These are phyloP conservation scores for Dendrocalamus latiflorus DNA, from an alignment of 202 grass and related monocot species.

Conservation along the genomic window DNA sequence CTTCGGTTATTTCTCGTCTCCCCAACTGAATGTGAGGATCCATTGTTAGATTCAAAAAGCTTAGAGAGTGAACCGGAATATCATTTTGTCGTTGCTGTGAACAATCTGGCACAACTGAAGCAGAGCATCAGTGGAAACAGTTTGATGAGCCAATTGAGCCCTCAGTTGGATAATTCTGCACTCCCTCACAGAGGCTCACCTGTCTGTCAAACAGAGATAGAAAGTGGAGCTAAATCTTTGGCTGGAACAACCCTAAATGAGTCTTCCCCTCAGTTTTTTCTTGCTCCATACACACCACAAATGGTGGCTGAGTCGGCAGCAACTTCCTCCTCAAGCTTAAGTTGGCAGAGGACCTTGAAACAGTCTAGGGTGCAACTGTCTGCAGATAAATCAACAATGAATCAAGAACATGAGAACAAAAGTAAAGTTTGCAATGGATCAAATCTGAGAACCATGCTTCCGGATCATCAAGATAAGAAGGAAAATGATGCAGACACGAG, in stretches of 20 bases:
- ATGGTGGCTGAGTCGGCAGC: slow-evolving; percentile 16
- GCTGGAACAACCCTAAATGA: slow-evolving; percentile 19
- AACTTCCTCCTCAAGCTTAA: slow-evolving; percentile 22
- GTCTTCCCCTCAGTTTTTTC: slow-evolving; percentile 47
- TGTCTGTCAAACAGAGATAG: slow-evolving; percentile 30
- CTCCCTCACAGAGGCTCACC: slow-evolving; percentile 24
- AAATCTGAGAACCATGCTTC: slow-evolving; percentile 27
- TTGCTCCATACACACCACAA: slow-evolving; percentile 38
- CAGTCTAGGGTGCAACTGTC: slow-evolving; percentile 29
- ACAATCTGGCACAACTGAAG: slow-evolving; percentile 56
- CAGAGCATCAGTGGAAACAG: slow-evolving; percentile 61
- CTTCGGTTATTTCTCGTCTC: slow-evolving; percentile 90
- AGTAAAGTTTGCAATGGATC: slow-evolving; percentile 29
- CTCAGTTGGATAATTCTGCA: slow-evolving; percentile 38
- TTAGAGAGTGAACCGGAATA: slow-evolving; percentile 65
- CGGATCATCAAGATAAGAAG: slow-evolving; percentile 41
- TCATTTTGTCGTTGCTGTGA: slow-evolving; percentile 80
- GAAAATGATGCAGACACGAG: slow-evolving; percentile 24
- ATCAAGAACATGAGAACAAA: slow-evolving; percentile 31
- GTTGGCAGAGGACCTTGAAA: slow-evolving; percentile 28
- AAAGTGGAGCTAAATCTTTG: slow-evolving; percentile 13
- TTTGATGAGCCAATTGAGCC: slow-evolving; percentile 47
- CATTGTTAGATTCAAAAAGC: slow-evolving; percentile 31
- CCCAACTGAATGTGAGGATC: slow-evolving; percentile 47
- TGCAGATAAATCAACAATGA: slow-evolving; percentile 33